Evolutionary conservation across 164 flowering plant genomes (phyloP).

Genomic region (Houttuynia cordata): DNA sequence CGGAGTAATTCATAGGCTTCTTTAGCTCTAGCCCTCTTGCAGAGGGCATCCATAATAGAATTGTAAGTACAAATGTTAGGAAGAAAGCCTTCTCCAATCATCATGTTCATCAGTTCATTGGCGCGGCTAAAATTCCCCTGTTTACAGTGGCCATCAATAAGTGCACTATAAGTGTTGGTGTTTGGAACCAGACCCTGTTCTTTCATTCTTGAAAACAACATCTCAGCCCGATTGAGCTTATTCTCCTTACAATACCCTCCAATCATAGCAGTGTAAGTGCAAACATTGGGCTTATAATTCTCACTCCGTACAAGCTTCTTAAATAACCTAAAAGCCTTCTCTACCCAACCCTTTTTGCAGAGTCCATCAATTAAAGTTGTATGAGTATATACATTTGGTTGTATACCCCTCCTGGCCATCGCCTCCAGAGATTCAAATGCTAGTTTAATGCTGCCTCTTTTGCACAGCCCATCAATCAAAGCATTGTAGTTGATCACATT

Average conservation of each 20-base stretch:
- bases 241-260: slow-evolving; percentile 78
- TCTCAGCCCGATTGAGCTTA: slow-evolving; percentile 77
- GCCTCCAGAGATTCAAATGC: slow-evolving; percentile 80
- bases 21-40: slow-evolving; percentile 44
- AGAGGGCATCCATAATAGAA: slow-evolving; percentile 53
- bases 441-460: slow-evolving; percentile 70
- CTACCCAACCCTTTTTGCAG: slow-evolving; percentile 94
- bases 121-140: slow-evolving; percentile 59
- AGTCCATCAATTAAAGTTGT: slow-evolving; percentile 77
- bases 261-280: slow-evolving; percentile 86
- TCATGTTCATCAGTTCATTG: slow-evolving; percentile 49
- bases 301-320: slow-evolving; percentile 79
- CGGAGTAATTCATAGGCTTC: slow-evolving; percentile 53
- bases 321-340: slow-evolving; percentile 83
- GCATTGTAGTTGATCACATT: slow-evolving; percentile 71
- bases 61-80: slow-evolving; percentile 73
- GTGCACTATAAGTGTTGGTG: slow-evolving; percentile 62
- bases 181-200: slow-evolving; percentile 79
- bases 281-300: slow-evolving; percentile 75
- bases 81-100: slow-evolving; percentile 39
- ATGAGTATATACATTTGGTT: slow-evolving; percentile 87
- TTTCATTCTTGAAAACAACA: slow-evolving; percentile 63
- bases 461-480: slow-evolving; percentile 63
- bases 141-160: slow-evolving; percentile 74
- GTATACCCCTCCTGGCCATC: slow-evolving; percentile 75